These are phyloP conservation scores for Chlamydomonas eustigma DNA, from an alignment of 139 green algal species.

Conservation along the genomic window DNA sequence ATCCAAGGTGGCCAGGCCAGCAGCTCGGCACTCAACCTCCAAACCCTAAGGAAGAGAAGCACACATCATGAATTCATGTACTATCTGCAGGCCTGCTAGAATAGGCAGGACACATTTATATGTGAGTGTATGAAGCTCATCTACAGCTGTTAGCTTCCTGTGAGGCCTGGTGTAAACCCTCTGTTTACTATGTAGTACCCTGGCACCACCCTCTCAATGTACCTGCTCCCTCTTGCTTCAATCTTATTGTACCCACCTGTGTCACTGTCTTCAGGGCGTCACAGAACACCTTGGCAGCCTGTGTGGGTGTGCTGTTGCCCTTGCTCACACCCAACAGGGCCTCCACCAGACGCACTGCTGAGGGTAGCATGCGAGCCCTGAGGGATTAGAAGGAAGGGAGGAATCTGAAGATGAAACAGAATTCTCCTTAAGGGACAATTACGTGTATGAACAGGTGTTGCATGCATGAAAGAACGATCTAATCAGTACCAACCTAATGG, in stretches of 20 bases:
- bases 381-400: not conserved
- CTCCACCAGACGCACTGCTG: not conserved
- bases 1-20: not conserved
- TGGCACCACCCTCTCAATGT: not conserved
- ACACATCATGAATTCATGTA: not conserved
- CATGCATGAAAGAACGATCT: not conserved
- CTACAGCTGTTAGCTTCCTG: not conserved
- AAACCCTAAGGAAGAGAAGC: not conserved
- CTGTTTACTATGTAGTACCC: not conserved
- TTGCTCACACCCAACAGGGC: not conserved
- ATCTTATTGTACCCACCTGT: not conserved
- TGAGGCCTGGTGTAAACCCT: not conserved
- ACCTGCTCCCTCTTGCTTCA: not conserved
- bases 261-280: not conserved
- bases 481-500: not conserved
- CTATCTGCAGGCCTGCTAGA: not conserved
- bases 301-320: not conserved
- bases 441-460: not conserved
- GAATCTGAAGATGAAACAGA: too few species aligned
- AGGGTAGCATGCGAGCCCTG: not conserved
- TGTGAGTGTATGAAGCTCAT: not conserved
- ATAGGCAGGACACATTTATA: not conserved
- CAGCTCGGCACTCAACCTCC: conserved; percentile 8
- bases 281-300: conserved; percentile 5
- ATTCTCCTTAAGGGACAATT: not conserved